Evolutionary conservation across 441 rosid genomes (phyloP).

Genomic region (Gossypium schwendimanii): DNA sequence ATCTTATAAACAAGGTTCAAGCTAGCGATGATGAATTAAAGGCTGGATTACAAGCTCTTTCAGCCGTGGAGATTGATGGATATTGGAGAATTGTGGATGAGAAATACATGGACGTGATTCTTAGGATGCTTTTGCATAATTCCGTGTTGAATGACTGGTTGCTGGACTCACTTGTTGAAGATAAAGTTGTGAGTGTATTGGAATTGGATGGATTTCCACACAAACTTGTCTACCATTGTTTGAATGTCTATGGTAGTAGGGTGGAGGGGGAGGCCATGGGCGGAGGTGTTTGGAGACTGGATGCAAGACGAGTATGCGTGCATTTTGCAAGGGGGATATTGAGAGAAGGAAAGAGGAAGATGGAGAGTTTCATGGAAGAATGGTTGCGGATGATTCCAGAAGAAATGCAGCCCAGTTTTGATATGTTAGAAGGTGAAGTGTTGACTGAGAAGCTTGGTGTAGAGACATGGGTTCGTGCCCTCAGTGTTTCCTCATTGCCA

Average conservation of each 20-base stretch:
- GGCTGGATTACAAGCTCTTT: slow-evolving; percentile 45
- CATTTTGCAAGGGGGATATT: slow-evolving; percentile 65
- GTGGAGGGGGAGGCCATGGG: slow-evolving; percentile 27
- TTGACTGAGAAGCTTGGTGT: slow-evolving; percentile 69
- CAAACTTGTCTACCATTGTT: slow-evolving; percentile 52
- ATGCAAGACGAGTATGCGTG: slow-evolving; percentile 59
- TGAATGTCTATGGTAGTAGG: slow-evolving; percentile 49
- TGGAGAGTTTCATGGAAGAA: slow-evolving; percentile 58
- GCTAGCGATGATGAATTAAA: slow-evolving; percentile 74
- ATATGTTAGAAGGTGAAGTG: slow-evolving; percentile 85
- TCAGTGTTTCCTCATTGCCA: slow-evolving; percentile 62
- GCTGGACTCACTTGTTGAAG: slow-evolving; percentile 45
- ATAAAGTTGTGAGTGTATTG: slow-evolving; percentile 44
- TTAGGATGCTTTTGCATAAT: slow-evolving; percentile 60
- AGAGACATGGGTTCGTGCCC: slow-evolving; percentile 59
- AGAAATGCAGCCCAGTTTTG: slow-evolving; percentile 54
- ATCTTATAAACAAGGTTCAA: slow-evolving; percentile 61
- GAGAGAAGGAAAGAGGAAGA: slow-evolving; percentile 51
- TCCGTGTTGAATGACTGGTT: slow-evolving; percentile 68
- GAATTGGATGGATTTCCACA: slow-evolving; percentile 63
- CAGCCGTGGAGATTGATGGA: slow-evolving; percentile 78
- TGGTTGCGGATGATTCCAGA: slow-evolving; percentile 62
- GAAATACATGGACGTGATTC: slow-evolving; percentile 50
- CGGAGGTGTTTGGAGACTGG: slow-evolving; percentile 46
- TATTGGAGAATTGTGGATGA: slow-evolving; percentile 79